Conservation (phyloP, 805 yeast genomes). For the Tetrapisispora iriomotensis region DNA sequence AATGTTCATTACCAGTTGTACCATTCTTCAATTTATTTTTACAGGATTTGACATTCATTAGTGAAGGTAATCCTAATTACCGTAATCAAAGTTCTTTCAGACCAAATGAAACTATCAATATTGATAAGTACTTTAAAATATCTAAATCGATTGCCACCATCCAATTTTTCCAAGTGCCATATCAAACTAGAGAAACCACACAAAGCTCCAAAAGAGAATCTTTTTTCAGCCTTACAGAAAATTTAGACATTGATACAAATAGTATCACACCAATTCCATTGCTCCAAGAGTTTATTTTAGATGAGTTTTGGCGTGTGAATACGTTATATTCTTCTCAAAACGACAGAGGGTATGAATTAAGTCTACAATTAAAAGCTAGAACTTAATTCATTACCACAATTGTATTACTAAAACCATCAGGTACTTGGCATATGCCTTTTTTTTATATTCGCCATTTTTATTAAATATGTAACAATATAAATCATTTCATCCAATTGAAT, state of each 20-base stretch:
- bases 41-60: slow-evolving; percentile 72
- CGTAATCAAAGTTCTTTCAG: slow-evolving; percentile 47
- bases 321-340: slow-evolving; percentile 49
- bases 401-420: not conserved
- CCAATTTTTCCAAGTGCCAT: slow-evolving; percentile 59
- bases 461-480: too few relatives aligned
- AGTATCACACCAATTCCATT: slow-evolving; percentile 28
- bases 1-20: slow-evolving; percentile 46
- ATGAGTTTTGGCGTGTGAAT: slow-evolving; percentile 62
- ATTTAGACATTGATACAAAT: slow-evolving; percentile 21
- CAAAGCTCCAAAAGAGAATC: slow-evolving; percentile 1
- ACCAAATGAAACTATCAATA: slow-evolving; percentile 46
- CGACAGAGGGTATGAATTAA: slow-evolving; percentile 66
- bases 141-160: slow-evolving; percentile 57
- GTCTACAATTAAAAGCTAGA: slow-evolving; percentile 37
- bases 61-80: slow-evolving; percentile 68
- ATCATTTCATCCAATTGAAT: not conserved
- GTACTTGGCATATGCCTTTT: too few relatives aligned
- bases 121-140: slow-evolving; percentile 62
- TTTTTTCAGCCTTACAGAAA: slow-evolving; percentile 11
- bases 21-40: slow-evolving; percentile 68
- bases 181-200: slow-evolving; percentile 19
- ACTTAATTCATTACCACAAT: not conserved
- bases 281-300: slow-evolving; percentile 43
- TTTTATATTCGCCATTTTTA: too few relatives aligned